Evolutionary conservation across 2,329 filamentous ascomycete species (phyloP).

Genomic region (Rhynchosporium agropyri): DNA sequence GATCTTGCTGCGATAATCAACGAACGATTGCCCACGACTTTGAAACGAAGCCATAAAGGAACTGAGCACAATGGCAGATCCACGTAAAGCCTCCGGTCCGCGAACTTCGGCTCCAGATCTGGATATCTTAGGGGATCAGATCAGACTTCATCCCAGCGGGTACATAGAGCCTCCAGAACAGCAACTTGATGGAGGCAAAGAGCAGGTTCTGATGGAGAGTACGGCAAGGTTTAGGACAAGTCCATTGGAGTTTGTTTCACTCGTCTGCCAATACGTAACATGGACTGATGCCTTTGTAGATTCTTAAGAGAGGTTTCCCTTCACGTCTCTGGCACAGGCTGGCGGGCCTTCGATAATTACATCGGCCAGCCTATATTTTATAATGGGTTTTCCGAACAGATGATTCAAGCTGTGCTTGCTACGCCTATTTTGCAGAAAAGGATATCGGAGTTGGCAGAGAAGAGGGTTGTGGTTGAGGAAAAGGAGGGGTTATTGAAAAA

Average conservation of each 20-base stretch:
- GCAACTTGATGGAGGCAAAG: conserved; percentile 55
- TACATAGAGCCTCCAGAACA: conserved; percentile 56
- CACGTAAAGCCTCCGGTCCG: conserved; percentile 28
- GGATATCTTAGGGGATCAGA: conserved; percentile 73
- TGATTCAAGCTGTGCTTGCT: conserved; percentile 76
- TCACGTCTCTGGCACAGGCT: conserved; percentile 90
- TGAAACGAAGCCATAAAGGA: neutral
- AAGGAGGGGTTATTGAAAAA: conserved; percentile 68
- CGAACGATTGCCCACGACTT: neutral
- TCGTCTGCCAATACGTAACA: conserved; percentile 4
- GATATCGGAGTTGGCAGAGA: conserved; percentile 75
- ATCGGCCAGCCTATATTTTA: conserved; percentile 96
- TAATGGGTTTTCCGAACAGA: conserved; percentile 85
- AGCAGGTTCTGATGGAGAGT: conserved; percentile 74
- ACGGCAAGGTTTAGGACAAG: conserved; percentile 83
- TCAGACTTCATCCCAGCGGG: conserved; percentile 74
- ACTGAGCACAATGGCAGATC: conserved; percentile 44
- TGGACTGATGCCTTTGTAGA: conserved; percentile 43
- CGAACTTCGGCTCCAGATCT: conserved; percentile 69
- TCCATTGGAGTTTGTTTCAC: conserved; percentile 56
- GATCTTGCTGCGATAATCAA: conserved; percentile 25
- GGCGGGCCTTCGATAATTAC: conserved; percentile 89
- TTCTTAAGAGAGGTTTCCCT: conserved; percentile 93
- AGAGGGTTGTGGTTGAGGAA: conserved; percentile 75
- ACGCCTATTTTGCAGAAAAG: conserved; percentile 74